phyloP scores from a whole-genome alignment of 768 basidiomycete genomes.

The Dentipellis sp. region DNA sequence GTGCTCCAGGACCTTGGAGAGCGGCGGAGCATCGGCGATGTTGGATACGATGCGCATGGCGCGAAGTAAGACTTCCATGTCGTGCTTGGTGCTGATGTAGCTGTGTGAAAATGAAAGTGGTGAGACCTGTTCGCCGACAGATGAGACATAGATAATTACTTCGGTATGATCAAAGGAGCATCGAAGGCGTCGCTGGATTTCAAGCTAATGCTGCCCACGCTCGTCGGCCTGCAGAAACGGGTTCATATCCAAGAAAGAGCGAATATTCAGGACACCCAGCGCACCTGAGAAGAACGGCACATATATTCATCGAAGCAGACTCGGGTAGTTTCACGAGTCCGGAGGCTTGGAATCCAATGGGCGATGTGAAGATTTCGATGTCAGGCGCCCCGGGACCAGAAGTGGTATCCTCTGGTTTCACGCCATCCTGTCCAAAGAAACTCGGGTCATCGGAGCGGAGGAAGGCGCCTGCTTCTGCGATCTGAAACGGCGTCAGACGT shows the following conservation, averaged over 20 bases:
- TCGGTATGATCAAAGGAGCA: background rate
- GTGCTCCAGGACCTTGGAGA: conserved; percentile 27
- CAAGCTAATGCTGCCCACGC: background rate
- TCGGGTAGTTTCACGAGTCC: conserved; percentile 7
- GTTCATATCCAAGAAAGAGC: conserved; percentile 4
- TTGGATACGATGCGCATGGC: conserved; percentile 28
- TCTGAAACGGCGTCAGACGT: conserved; percentile 11
- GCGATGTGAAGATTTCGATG: conserved; percentile 23
- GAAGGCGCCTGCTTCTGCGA: conserved; percentile 44
- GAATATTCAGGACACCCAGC: background rate
- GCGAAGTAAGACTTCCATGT: conserved; percentile 30
- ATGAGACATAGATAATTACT: background rate
- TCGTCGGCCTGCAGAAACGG: background rate
- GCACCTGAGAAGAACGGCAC: conserved; percentile 22
- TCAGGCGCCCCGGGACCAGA: conserved; percentile 26
- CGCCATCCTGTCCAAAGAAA: conserved; percentile 25
- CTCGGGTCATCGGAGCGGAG: conserved; percentile 40
- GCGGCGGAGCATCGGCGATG: conserved; percentile 29
- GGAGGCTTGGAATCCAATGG: conserved; percentile 17
- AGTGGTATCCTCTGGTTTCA: conserved; percentile 20
- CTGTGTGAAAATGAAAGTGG: conserved; percentile 15
- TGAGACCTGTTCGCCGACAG: background rate
- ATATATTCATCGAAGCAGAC: conserved; percentile 17
- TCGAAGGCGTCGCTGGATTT: conserved; percentile 1
- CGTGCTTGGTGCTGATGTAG: conserved; percentile 33